A percentile compares a stretch with the other conserved stretches of the same genome.
These are phyloP conservation scores for Margaritispora aquatica DNA, from an alignment of 495 filamentous ascomycete genomes.

Conservation along the genomic window DNA sequence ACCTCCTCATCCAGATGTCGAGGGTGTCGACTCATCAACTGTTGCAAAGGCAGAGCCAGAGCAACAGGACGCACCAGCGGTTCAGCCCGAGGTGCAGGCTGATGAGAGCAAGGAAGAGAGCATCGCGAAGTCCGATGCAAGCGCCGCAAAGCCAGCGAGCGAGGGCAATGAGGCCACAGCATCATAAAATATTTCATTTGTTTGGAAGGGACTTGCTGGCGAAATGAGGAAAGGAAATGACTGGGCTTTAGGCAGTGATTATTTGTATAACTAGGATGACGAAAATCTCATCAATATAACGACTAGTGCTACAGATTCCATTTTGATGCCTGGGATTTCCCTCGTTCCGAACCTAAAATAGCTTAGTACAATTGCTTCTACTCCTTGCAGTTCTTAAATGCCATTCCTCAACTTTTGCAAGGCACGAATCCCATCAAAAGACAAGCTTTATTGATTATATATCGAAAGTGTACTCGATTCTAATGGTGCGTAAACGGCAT, in stretches of 20 bases:
- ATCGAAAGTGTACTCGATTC: too few relatives aligned
- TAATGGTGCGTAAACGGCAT: too few relatives aligned
- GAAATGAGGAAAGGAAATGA: conserved; percentile 2
- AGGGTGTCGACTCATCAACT: conserved; percentile 67
- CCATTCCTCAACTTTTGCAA: too few relatives aligned
- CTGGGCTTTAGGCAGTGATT: neutral
- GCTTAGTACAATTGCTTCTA: too few relatives aligned
- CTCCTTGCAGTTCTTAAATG: too few relatives aligned
- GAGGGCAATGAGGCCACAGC: conserved; percentile 66
- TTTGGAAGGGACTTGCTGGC: neutral
- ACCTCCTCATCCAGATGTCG: conserved; percentile 77
- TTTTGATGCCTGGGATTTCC: neutral
- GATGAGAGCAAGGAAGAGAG: conserved; percentile 60
- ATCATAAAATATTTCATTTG: conserved; percentile 33
- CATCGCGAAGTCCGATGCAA: conserved; percentile 45
- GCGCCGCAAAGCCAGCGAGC: conserved; percentile 62
- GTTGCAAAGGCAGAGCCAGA: conserved; percentile 23
- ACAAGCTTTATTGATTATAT: too few relatives aligned
- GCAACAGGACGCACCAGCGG: conserved; percentile 24
- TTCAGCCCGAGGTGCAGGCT: conserved; percentile 36
- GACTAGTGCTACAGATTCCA: neutral
- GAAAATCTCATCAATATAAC: neutral
- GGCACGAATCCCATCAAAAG: too few relatives aligned
- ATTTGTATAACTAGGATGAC: neutral
- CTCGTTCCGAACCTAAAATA: too few relatives aligned